phyloP scores from a whole-genome alignment of 2,329 filamentous ascomycete species.

The Paraconiothyrium brasiliense region DNA sequence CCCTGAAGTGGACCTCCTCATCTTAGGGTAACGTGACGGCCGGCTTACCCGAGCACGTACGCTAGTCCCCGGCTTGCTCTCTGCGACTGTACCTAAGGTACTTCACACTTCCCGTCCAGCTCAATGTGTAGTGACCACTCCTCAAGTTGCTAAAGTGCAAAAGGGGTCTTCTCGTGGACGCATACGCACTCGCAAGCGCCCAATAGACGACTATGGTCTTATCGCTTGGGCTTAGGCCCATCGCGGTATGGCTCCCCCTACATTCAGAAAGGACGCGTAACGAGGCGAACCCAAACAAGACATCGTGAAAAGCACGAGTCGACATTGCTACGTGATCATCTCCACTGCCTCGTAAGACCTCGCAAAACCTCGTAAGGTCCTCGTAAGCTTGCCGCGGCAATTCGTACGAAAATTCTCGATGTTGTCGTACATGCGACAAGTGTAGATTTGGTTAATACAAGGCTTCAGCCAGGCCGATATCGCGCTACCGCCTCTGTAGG shows the following conservation, averaged over 20 bases:
- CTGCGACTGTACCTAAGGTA: background rate
- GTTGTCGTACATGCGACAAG: background rate
- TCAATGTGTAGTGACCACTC: background rate
- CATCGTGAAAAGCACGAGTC: conserved; percentile 21
- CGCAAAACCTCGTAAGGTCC: background rate
- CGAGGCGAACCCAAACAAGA: conserved; percentile 17
- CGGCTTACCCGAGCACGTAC: background rate
- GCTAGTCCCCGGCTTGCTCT: background rate
- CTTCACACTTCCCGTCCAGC: background rate
- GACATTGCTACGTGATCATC: background rate
- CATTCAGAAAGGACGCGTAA: conserved; percentile 17
- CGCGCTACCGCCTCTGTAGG: background rate
- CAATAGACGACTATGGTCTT: conserved; percentile 3
- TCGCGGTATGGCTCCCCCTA: conserved; percentile 2
- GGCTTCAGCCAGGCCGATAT: background rate
- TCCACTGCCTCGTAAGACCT: conserved; percentile 4
- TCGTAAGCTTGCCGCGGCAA: conserved; percentile 1
- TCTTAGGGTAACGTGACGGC: background rate
- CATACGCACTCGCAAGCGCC: background rate
- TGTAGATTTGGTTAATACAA: conserved; percentile 9
- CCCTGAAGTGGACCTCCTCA: background rate
- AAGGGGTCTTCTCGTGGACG: background rate
- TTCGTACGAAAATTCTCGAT: background rate
- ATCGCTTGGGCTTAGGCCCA: conserved; percentile 7
- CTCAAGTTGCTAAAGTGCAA: background rate